These are phyloP conservation scores for Leccinum ochraceum DNA, from an alignment of 768 basidiomycete genomes.

Conservation along the genomic window DNA sequence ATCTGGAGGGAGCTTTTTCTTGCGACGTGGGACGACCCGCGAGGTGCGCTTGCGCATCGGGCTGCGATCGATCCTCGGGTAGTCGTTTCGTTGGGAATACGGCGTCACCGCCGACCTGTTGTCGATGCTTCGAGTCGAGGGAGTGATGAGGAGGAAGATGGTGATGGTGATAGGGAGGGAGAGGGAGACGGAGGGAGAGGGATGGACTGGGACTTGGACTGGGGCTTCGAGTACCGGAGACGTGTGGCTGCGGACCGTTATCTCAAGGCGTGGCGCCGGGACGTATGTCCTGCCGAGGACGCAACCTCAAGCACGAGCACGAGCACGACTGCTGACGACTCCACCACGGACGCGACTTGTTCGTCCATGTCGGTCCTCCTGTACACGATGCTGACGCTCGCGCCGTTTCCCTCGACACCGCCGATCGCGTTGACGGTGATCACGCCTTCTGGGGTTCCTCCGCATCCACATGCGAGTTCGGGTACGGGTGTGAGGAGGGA, in stretches of 20 bases:
- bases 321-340: background rate
- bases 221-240: constrained; percentile 26
- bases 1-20: constrained; percentile 54
- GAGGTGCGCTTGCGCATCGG: constrained; percentile 33
- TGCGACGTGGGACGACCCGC: constrained; percentile 50
- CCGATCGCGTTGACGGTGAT: constrained; percentile 23
- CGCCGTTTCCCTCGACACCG: constrained; percentile 29
- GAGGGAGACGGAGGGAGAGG: background rate
- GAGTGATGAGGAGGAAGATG: background rate
- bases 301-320: background rate
- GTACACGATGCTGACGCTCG: constrained; percentile 35
- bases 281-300: constrained; percentile 7
- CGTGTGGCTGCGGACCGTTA: constrained; percentile 24
- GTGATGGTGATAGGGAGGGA: background rate
- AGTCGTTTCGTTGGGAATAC: background rate
- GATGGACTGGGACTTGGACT: constrained; percentile 16
- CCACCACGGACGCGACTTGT: background rate
- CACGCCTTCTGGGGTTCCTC: background rate
- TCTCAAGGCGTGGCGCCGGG: constrained; percentile 27
- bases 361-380: constrained; percentile 34
- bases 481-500: constrained; percentile 14
- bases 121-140: background rate
- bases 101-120: background rate
- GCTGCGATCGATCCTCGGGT: constrained; percentile 27
- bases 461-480: constrained; percentile 12